Evolutionary conservation across 192 early-diverging fungal genomes (phyloP).

Genomic region (Umbelopsis sp.): DNA sequence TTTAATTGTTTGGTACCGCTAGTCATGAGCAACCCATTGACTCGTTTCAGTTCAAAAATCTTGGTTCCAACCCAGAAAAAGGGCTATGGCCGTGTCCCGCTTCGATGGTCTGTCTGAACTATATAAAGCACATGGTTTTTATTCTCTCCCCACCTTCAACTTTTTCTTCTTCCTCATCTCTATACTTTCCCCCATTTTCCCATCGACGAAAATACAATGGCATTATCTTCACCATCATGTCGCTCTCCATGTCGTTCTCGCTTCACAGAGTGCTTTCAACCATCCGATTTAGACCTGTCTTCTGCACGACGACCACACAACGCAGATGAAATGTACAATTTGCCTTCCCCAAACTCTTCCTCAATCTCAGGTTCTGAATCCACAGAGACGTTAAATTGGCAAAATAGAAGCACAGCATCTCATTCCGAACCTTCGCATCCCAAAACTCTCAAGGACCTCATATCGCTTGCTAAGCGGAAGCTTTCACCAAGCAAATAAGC

Average conservation of each 20-base stretch:
- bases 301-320: not conserved
- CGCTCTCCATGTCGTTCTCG: not conserved
- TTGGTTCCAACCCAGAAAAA: no score
- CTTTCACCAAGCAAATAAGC: not conserved
- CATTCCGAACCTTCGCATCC: not conserved
- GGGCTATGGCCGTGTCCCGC: no score
- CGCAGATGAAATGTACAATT: no score
- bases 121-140: no score
- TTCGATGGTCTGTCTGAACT: no score
- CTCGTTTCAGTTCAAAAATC: no score
- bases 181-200: not conserved
- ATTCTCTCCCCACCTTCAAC: no score
- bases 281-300: not conserved
- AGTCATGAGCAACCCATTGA: no score
- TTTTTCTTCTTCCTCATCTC: not conserved
- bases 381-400: not conserved
- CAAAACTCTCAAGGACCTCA: not conserved
- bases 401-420: not conserved
- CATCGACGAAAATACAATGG: not conserved
- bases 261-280: slow-evolving; percentile 2
- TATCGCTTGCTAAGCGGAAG: slow-evolving; percentile 4
- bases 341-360: not conserved
- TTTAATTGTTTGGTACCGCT: no score
- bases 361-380: not conserved
- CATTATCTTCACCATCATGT: no score